Conservation (phyloP, 176 grass and related monocot genomes). For the Oryza officinalis region DNA sequence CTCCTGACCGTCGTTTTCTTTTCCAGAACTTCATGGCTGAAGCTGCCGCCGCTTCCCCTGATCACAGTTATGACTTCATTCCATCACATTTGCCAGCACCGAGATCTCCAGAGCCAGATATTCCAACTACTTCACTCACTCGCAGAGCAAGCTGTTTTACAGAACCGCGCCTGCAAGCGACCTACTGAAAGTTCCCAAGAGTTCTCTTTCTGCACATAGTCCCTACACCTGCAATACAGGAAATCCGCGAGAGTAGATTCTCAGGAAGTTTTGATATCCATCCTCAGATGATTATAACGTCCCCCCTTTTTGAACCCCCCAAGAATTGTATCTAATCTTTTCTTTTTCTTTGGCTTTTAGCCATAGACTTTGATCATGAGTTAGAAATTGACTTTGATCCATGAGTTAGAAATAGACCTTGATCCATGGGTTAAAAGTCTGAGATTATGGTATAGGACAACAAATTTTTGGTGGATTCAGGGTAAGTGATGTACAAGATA, state of each 20-base stretch:
- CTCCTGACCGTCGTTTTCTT: conserved; percentile 32
- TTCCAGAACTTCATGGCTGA: conserved; percentile 57
- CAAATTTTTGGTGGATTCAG: conserved; percentile 5
- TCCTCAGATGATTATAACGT: background rate
- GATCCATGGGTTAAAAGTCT: background rate
- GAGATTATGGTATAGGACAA: background rate
- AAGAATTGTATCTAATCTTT: conserved; percentile 6
- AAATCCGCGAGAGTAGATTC: conserved; percentile 36
- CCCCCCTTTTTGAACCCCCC: background rate
- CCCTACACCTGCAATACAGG: conserved; percentile 6
- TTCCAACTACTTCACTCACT: conserved; percentile 12
- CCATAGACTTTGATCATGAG: background rate
- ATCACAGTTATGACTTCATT: conserved; percentile 46
- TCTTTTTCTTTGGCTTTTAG: background rate
- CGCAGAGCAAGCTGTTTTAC: conserved; percentile 14
- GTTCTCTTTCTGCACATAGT: conserved; percentile 40
- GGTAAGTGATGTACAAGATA: background rate
- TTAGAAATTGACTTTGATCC: background rate
- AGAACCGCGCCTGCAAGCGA: conserved; percentile 40
- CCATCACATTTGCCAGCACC: conserved; percentile 49
- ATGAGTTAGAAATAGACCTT: background rate
- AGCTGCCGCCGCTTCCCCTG: conserved; percentile 46
- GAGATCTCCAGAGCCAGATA: conserved; percentile 29
- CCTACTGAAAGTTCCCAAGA: conserved; percentile 34
- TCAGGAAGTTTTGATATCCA: conserved; percentile 26